These are phyloP conservation scores for Xylaria flabelliformis DNA, from an alignment of 495 filamentous ascomycete genomes.

Conservation along the genomic window DNA sequence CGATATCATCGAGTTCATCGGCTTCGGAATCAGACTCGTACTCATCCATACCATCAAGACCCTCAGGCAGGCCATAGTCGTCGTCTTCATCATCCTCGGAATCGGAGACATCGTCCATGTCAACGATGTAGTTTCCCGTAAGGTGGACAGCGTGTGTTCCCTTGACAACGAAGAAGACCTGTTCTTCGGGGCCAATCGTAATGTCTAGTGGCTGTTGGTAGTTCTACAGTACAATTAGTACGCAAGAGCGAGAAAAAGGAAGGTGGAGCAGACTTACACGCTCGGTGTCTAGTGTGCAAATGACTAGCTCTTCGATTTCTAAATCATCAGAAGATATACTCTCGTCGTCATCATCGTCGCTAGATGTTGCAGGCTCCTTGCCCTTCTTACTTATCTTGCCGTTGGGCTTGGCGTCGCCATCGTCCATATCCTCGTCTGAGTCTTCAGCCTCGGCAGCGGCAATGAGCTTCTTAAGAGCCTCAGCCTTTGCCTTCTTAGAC, in stretches of 20 bases:
- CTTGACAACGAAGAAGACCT: conserved; percentile 86
- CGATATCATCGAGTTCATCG: conserved; percentile 82
- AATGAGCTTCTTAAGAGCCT: conserved; percentile 75
- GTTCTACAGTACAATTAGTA: conserved; percentile 63
- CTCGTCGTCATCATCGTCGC: conserved; percentile 69
- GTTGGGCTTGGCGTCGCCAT: conserved; percentile 65
- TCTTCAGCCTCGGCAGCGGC: conserved; percentile 64
- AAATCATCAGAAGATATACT: conserved; percentile 58
- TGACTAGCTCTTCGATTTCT: conserved; percentile 78
- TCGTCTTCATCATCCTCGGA: conserved; percentile 71
- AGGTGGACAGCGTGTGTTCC: conserved; percentile 90
- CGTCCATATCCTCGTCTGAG: conserved; percentile 62
- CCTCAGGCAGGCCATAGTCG: conserved; percentile 75
- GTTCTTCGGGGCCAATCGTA: conserved; percentile 82
- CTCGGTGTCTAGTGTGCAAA: conserved; percentile 92
- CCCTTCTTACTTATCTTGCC: conserved; percentile 70
- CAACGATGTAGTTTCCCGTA: conserved; percentile 90
- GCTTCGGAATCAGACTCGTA: conserved; percentile 68
- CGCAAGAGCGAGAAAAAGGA: background rate
- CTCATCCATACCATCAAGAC: conserved; percentile 61
- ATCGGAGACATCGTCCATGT: conserved; percentile 60
- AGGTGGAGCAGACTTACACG: conserved; percentile 40
- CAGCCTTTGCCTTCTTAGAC: conserved; percentile 79
- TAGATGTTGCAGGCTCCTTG: conserved; percentile 75
- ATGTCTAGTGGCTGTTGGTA: conserved; percentile 97